These are phyloP conservation scores for Elongisporangium prolatum DNA, from an alignment of 352 stramenopile genomes.

Conservation along the genomic window DNA sequence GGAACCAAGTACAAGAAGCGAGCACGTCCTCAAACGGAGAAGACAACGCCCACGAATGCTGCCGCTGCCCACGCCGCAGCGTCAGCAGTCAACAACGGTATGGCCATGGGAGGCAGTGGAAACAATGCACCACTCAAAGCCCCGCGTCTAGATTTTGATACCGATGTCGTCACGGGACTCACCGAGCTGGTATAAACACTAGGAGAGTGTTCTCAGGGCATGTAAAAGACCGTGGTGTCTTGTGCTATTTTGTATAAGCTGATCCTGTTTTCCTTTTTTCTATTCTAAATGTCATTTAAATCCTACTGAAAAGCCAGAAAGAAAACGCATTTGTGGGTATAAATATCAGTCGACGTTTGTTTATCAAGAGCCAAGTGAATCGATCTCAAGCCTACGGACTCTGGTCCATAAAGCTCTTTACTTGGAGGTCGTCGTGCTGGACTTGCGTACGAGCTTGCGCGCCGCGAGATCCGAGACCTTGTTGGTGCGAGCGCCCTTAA, in stretches of 20 bases:
- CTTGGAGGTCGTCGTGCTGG: conserved; percentile 30
- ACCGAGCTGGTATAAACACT: conserved; percentile 45
- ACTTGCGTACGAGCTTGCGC: conserved; percentile 54
- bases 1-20: conserved; percentile 63
- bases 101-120: neutral
- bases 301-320: neutral
- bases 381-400: neutral
- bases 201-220: too few species aligned
- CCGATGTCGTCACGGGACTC: conserved; percentile 51
- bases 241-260: neutral
- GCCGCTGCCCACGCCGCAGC: neutral
- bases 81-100: neutral
- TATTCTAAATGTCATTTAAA: neutral
- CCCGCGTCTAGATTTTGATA: conserved; percentile 54
- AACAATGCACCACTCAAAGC: conserved; percentile 22
- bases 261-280: neutral
- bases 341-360: neutral
- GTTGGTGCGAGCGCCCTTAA: conserved; percentile 31
- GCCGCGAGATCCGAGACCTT: conserved; percentile 30
- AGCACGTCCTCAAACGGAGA: conserved; percentile 19
- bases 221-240: too few species aligned
- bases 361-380: neutral
- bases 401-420: conserved; percentile 2
- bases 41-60: neutral
- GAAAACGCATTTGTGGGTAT: neutral